A percentile compares a stretch with the other conserved stretches of the same genome.
These are phyloP conservation scores for Penstemon barbatus DNA, from an alignment of 257 asterid species.

Conservation along the genomic window DNA sequence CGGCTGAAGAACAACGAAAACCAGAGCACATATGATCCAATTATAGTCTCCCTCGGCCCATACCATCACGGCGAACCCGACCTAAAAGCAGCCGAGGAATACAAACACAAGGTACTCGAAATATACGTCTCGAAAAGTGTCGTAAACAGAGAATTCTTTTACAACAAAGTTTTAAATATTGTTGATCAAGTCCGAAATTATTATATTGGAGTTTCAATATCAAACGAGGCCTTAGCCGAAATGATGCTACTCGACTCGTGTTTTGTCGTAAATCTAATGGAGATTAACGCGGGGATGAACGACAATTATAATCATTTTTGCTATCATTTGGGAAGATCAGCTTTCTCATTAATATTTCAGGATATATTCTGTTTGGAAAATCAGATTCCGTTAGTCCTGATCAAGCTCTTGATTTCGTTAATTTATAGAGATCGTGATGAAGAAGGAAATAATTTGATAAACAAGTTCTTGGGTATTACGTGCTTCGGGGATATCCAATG, in stretches of 20 bases:
- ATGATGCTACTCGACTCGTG: conserved; percentile 30
- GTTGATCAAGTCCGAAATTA: conserved; percentile 22
- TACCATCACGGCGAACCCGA: conserved; percentile 32
- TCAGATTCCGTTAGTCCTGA: not conserved
- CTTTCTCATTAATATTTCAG: not conserved
- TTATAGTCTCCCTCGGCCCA: conserved; percentile 36
- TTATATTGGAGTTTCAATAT: conserved; percentile 15
- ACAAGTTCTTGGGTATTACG: not conserved
- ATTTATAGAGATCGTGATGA: not conserved
- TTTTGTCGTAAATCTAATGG: not conserved
- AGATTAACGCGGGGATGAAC: not conserved
- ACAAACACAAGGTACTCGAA: conserved; percentile 25
- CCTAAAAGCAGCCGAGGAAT: conserved; percentile 28
- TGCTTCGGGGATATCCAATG: not conserved
- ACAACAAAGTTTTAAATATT: conserved; percentile 10
- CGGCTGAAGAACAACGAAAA: conserved; percentile 2
- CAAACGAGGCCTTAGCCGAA: conserved; percentile 18
- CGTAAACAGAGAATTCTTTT: not conserved
- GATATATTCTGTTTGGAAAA: conserved; percentile 12
- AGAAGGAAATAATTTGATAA: not conserved
- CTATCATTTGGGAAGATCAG: not conserved
- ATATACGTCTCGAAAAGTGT: conserved; percentile 19
- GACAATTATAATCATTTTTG: not conserved
- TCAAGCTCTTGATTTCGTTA: not conserved
- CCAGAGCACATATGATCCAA: conserved; percentile 22